Evolutionary conservation across 2,329 filamentous ascomycete species (phyloP), one percentile per base, ranked within the genome.

Genomic region (Thelonectria blattea): DNA sequence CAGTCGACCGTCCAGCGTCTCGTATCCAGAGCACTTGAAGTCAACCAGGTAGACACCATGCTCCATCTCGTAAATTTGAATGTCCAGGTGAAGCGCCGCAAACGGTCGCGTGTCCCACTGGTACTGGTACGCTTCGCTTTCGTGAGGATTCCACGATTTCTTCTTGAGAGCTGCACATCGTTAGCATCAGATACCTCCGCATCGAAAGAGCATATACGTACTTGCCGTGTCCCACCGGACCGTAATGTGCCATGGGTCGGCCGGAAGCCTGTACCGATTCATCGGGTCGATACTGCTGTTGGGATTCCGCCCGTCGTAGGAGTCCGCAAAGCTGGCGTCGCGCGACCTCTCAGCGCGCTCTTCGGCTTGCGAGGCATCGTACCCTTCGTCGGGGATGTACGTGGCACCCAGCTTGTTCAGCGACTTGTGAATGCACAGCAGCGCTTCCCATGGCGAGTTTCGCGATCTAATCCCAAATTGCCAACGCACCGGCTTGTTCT

Each of bases 1-100:
- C 52, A 90, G 80, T 66, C 89, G 87, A 50, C 94, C 89, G 56
- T 95, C 82, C 12, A 81, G 72, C 48, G 85, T 92, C 79, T 99
- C 95, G 78, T 99, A 99, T 18, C 95, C 95, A 14, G 95, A 93
- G 75, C 94, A 98, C 75, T 97, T 98, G 83, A 99, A 99, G 75
- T 99, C 95, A 50, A 99, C 95, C 64, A 99, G 89, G 76, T 94
- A 98, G 66, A 95, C 94, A 56, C 91, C 90, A 59, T 88, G 88
- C 75, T 98, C 94, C 81, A 98, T 93, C 73, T 93, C 90, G 77
- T 97, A 97, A 52, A 97, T 89, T 75, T 97, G 95, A 65, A 99
- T 97, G 66, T 96, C 93, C 74, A 99, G 88, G 73, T 97, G 95
- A 71, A 98, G 90, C 73, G 91, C 94, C n/a, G 96, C 88, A 56